phyloP scores from a whole-genome alignment of 1,284 basidiomycete genomes.

The Schizopora paradoxa region DNA sequence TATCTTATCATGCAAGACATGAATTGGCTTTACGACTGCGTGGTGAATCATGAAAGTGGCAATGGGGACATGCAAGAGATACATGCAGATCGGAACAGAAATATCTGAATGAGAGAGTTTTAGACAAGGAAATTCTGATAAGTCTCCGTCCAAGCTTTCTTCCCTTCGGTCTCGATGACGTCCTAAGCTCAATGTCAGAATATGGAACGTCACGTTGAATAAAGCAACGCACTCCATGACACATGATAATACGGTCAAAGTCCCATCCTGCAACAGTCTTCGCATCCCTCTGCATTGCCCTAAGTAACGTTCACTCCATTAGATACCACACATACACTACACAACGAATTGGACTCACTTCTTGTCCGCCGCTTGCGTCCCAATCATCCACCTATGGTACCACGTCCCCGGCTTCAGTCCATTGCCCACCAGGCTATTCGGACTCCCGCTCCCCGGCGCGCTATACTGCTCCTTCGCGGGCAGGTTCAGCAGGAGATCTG shows the following conservation, averaged over 20 bases:
- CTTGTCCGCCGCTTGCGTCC: constrained; percentile 50
- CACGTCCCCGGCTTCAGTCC: constrained; percentile 53
- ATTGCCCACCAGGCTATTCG: constrained; percentile 40
- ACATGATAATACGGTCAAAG: constrained; percentile 86
- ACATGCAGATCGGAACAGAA: too few relatives aligned
- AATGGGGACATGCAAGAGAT: too few relatives aligned
- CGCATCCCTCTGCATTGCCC: constrained; percentile 69
- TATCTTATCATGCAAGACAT: too few relatives aligned
- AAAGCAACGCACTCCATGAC: constrained; percentile 69
- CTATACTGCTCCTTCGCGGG: constrained; percentile 72
- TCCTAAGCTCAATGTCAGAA: constrained; percentile 10
- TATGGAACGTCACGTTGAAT: constrained; percentile 1
- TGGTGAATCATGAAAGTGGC: too few relatives aligned
- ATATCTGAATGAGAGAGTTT: too few relatives aligned
- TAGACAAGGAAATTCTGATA: constrained; percentile 35
- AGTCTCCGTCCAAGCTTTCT: constrained; percentile 58
- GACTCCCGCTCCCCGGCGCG: constrained; percentile 46
- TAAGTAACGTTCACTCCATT: too few relatives aligned
- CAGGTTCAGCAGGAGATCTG: constrained; percentile 88
- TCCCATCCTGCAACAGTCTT: constrained; percentile 77
- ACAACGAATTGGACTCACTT: constrained; percentile 34
- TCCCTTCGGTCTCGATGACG: constrained; percentile 65
- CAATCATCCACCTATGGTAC: constrained; percentile 53
- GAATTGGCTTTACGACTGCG: too few relatives aligned
- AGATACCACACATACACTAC: background rate